phyloP scores from a whole-genome alignment of 2,329 filamentous ascomycete genomes.

The Penicillium digitatum region DNA sequence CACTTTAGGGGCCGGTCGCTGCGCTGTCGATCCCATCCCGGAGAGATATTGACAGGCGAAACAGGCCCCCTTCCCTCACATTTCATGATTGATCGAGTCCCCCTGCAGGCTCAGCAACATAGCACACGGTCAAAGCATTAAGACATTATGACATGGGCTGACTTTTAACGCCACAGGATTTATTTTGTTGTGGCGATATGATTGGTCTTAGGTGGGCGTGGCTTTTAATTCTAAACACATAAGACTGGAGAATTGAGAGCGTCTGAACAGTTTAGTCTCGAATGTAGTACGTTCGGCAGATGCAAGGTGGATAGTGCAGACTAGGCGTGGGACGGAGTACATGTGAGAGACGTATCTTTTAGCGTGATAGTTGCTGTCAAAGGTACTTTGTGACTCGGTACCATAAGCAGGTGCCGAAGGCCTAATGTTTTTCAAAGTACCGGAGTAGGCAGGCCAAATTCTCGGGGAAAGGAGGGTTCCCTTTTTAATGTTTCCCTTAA shows the following conservation, averaged over 20 bases:
- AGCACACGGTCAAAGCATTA: conserved; percentile 24
- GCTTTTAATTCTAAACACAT: conserved; percentile 11
- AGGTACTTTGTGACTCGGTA: background rate
- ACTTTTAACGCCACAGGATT: conserved; percentile 15
- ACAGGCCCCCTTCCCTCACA: background rate
- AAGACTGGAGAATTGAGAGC: background rate
- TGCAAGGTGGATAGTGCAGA: conserved; percentile 13
- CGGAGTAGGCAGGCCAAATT: background rate
- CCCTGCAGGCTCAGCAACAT: conserved; percentile 16
- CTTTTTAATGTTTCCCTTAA: too few relatives aligned
- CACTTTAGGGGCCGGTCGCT: conserved; percentile 24
- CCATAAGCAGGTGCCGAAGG: background rate
- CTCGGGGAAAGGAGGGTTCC: background rate
- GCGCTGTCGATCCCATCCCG: conserved; percentile 27
- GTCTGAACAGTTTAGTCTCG: conserved; percentile 4
- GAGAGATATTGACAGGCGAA: conserved; percentile 19
- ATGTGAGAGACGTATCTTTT: background rate
- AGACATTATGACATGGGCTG: conserved; percentile 22
- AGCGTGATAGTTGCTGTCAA: background rate
- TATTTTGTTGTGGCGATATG: conserved; percentile 6
- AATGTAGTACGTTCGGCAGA: conserved; percentile 18
- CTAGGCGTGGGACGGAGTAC: background rate
- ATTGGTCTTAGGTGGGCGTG: conserved; percentile 13
- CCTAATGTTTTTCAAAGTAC: background rate
- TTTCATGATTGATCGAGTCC: conserved; percentile 19